Evolutionary conservation across 495 filamentous ascomycete species (phyloP).

Genomic region (Talaromyces wortmannii): DNA sequence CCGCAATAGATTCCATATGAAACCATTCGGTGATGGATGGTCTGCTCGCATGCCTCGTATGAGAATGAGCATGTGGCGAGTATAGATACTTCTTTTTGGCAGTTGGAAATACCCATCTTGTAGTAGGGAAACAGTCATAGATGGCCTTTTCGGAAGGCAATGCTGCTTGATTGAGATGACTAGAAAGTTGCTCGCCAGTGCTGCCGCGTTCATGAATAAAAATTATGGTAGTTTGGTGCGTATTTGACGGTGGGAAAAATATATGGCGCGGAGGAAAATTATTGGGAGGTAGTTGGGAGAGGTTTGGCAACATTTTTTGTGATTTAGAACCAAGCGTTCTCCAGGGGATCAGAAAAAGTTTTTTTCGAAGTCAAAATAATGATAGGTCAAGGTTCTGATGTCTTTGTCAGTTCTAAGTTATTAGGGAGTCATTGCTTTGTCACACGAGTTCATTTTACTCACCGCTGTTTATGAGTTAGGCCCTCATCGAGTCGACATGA

Average conservation of each 20-base stretch:
- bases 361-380: no score
- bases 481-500: no score
- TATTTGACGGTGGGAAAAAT: slow-evolving; percentile 6
- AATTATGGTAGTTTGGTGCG: slow-evolving; percentile 53
- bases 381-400: no score
- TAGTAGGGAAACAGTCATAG: slow-evolving; percentile 16
- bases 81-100: slow-evolving; percentile 18
- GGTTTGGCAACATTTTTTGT: not conserved
- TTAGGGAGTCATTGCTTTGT: no score
- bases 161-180: slow-evolving; percentile 21
- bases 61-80: not conserved
- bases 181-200: slow-evolving; percentile 3
- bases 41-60: not conserved
- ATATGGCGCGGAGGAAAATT: not conserved
- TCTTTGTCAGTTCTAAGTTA: no score
- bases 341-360: not conserved
- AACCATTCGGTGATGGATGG: slow-evolving; percentile 29
- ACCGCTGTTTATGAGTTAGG: no score
- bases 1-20: slow-evolving; percentile 34
- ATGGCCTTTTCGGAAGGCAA: slow-evolving; percentile 37
- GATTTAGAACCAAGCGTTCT: not conserved
- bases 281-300: not conserved
- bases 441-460: no score
- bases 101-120: slow-evolving; percentile 38
- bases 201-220: slow-evolving; percentile 56